These are phyloP conservation scores for Wickerhamomyces mucosus DNA, from an alignment of 805 yeast genomes.

Conservation along the genomic window DNA sequence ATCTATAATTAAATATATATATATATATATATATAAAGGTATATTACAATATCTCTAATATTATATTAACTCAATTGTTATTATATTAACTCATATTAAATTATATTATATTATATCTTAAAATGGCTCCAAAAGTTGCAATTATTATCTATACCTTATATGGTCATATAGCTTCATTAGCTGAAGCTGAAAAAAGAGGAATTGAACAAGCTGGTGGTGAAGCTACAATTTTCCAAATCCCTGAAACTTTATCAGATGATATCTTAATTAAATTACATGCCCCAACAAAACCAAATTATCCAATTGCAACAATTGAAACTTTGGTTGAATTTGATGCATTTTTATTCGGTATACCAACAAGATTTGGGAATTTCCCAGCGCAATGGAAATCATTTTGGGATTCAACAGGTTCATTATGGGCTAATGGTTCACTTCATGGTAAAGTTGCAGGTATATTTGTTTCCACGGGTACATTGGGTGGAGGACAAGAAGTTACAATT, in stretches of 20 bases:
- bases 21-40: too few relatives aligned
- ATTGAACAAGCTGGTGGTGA: constrained; percentile 58
- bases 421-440: constrained; percentile 56
- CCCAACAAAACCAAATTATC: constrained; percentile 46
- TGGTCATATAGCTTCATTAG: constrained; percentile 66
- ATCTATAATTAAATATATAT: background rate
- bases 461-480: constrained; percentile 65
- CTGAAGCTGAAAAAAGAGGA: constrained; percentile 62
- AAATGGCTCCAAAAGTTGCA: constrained; percentile 26
- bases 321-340: constrained; percentile 61
- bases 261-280: constrained; percentile 59
- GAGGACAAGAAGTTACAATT: constrained; percentile 72
- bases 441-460: constrained; percentile 68
- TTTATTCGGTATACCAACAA: constrained; percentile 72
- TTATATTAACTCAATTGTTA: constrained; percentile 1
- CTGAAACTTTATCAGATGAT: constrained; percentile 64
- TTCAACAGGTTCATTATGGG: constrained; percentile 71
- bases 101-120: constrained; percentile 1
- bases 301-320: constrained; percentile 47
- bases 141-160: constrained; percentile 74
- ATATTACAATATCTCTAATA: background rate
- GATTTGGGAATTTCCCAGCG: constrained; percentile 68
- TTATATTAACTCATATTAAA: constrained; percentile 6
- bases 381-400: constrained; percentile 76
- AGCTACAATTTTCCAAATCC: constrained; percentile 70